phyloP scores from a whole-genome alignment of 108 stramenopile species.

The Pseudonitzschia multiseries region DNA sequence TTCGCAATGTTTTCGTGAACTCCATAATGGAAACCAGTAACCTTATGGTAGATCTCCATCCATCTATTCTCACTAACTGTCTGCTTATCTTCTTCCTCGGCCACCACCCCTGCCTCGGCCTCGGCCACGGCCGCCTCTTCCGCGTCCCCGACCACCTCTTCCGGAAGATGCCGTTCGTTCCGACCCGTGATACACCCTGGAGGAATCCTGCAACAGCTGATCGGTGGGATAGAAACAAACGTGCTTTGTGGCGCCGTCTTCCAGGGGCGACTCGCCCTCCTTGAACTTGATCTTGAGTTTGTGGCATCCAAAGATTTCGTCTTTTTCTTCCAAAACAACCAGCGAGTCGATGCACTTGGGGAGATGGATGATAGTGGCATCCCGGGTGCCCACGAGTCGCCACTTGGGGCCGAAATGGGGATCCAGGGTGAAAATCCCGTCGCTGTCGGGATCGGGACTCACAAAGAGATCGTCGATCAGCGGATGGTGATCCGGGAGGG shows the following conservation, averaged over 20 bases:
- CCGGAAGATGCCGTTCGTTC: constrained; percentile 62
- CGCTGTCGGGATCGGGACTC: constrained; percentile 79
- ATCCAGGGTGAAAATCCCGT: constrained; percentile 85
- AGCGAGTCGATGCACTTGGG: constrained; percentile 79
- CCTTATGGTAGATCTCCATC: no score
- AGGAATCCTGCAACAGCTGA: constrained; percentile 57
- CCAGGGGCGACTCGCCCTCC: constrained; percentile 63
- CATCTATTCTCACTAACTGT: no score
- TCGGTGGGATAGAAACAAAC: constrained; percentile 77
- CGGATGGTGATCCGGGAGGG: constrained; percentile 77
- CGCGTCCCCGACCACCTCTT: constrained; percentile 52
- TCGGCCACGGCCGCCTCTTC: constrained; percentile 13
- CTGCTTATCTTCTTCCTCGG: background rate
- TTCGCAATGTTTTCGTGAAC: no score
- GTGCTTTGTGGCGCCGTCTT: constrained; percentile 56
- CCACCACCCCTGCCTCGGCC: constrained; percentile 36
- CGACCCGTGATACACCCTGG: constrained; percentile 73
- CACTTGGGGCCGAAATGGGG: constrained; percentile 81
- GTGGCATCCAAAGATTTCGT: constrained; percentile 68
- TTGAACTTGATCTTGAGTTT: constrained; percentile 83
- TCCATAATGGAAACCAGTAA: no score
- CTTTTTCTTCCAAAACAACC: constrained; percentile 67
- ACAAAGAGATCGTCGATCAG: constrained; percentile 82
- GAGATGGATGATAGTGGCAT: constrained; percentile 71
- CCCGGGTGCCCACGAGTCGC: constrained; percentile 67